A percentile compares a stretch with the other conserved stretches of the same genome.
Evolutionary conservation across 2,329 filamentous ascomycete genomes (phyloP).

Genomic region (Colletotrichum euphorbiae): DNA sequence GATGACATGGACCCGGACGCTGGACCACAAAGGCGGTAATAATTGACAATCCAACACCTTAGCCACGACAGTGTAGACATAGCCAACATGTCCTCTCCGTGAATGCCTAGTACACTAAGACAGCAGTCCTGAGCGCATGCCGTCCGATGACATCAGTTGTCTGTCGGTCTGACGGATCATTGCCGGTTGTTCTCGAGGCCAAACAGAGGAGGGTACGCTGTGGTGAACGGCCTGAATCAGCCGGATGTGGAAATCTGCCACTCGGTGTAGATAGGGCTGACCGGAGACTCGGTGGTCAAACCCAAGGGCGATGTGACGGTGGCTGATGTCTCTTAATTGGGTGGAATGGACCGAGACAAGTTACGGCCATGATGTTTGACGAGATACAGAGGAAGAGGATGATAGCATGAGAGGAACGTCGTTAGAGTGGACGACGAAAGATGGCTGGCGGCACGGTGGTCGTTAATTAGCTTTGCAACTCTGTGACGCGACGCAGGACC

Average conservation of each 20-base stretch:
- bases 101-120: conserved; percentile 1
- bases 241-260: conserved; percentile 24
- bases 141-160: conserved; percentile 35
- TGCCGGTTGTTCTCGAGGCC: conserved; percentile 7
- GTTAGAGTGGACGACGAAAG: background rate
- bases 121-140: conserved; percentile 1
- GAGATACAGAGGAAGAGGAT: background rate
- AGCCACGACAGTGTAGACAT: background rate
- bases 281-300: background rate
- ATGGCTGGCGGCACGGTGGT: background rate
- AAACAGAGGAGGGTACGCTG: background rate
- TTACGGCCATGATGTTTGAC: background rate
- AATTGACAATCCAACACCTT: background rate
- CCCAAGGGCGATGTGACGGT: conserved; percentile 11
- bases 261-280: conserved; percentile 29
- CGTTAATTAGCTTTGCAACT: conserved; percentile 1
- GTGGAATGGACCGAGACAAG: conserved; percentile 2
- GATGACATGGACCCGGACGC: background rate
- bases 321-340: conserved; percentile 3
- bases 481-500: background rate
- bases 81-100: background rate
- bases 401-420: background rate
- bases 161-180: conserved; percentile 18
- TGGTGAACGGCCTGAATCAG: background rate
- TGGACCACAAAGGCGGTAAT: background rate